Conservation (phyloP, 345 rosid species). For the Orychophragmus violaceus region DNA sequence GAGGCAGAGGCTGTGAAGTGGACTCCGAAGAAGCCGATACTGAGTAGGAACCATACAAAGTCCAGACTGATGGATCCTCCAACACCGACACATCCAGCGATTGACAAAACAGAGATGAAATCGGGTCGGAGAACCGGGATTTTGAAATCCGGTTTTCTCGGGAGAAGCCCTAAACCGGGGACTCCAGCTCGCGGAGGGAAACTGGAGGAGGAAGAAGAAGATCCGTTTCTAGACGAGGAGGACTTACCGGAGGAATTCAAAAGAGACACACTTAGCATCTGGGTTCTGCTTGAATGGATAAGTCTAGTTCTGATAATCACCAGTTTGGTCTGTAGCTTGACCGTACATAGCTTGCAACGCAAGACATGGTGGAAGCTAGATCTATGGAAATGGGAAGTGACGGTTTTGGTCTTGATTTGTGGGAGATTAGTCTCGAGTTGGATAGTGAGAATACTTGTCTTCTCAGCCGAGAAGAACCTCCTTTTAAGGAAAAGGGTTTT, state of each 20-base stretch:
- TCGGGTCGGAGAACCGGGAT: slow-evolving; percentile 29
- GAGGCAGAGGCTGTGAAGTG: slow-evolving; percentile 30
- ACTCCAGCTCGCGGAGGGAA: slow-evolving; percentile 14
- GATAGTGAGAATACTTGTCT: slow-evolving; percentile 53
- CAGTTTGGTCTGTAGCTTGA: slow-evolving; percentile 42
- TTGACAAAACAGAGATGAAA: slow-evolving; percentile 27
- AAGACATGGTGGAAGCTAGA: slow-evolving; percentile 37
- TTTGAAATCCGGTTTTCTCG: slow-evolving; percentile 31
- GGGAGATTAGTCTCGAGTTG: slow-evolving; percentile 71
- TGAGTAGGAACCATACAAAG: slow-evolving; percentile 28
- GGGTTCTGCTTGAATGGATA: slow-evolving; percentile 46
- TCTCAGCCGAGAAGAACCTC: slow-evolving; percentile 57
- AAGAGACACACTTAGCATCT: slow-evolving; percentile 28
- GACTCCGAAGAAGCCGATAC: slow-evolving; percentile 25
- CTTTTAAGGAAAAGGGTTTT: slow-evolving; percentile 54
- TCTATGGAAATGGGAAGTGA: slow-evolving; percentile 70
- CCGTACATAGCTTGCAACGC: slow-evolving; percentile 29
- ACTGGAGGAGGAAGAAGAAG: slow-evolving; percentile 49
- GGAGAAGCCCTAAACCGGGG: slow-evolving; percentile 29
- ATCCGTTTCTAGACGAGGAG: slow-evolving; percentile 49
- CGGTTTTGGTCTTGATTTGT: slow-evolving; percentile 56
- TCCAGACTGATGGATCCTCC: slow-evolving; percentile 36
- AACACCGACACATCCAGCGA: slow-evolving; percentile 26
- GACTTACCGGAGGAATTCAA: slow-evolving; percentile 51
- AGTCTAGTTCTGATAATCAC: slow-evolving; percentile 42